Evolutionary conservation across 768 basidiomycete genomes (phyloP).

Genomic region (Epithele typhae): DNA sequence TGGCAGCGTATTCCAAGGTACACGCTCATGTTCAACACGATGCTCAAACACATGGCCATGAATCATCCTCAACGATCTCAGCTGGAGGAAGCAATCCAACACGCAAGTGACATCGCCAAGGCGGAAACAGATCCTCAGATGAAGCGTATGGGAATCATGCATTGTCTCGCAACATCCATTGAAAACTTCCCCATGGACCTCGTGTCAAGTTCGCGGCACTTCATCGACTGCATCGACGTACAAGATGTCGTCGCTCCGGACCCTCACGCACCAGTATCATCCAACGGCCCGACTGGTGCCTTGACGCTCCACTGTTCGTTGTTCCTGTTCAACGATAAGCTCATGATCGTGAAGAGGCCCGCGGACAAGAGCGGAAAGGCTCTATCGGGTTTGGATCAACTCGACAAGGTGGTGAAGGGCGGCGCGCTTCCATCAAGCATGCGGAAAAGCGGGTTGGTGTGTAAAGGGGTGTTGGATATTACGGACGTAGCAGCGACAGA

Average conservation of each 20-base stretch:
- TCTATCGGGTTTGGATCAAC: constrained; percentile 72
- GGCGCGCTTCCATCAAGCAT: constrained; percentile 55
- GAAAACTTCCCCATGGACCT: constrained; percentile 89
- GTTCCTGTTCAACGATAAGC: constrained; percentile 91
- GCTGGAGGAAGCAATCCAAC: constrained; percentile 78
- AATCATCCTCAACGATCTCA: constrained; percentile 75
- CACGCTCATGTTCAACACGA: constrained; percentile 86
- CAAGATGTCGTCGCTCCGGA: constrained; percentile 66
- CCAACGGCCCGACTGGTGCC: constrained; percentile 36
- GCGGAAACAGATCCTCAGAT: constrained; percentile 93
- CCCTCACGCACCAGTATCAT: constrained; percentile 32
- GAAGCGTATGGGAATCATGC: constrained; percentile 83
- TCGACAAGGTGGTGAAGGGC: constrained; percentile 67
- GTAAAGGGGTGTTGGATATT: constrained; percentile 81
- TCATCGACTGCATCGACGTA: constrained; percentile 90
- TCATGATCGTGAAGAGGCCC: constrained; percentile 86
- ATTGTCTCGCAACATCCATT: constrained; percentile 77
- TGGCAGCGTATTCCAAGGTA: constrained; percentile 95
- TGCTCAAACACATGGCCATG: constrained; percentile 85
- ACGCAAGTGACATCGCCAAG: constrained; percentile 85
- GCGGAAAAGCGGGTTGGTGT: constrained; percentile 79
- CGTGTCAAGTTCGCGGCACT: constrained; percentile 84
- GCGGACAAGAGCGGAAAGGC: constrained; percentile 69
- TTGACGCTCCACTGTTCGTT: constrained; percentile 70
- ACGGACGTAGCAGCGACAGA: constrained; percentile 82